A percentile compares a stretch with the other conserved stretches of the same genome.
phyloP scores from a whole-genome alignment of 1,284 basidiomycete genomes.

The Crucibulum parvulum region DNA sequence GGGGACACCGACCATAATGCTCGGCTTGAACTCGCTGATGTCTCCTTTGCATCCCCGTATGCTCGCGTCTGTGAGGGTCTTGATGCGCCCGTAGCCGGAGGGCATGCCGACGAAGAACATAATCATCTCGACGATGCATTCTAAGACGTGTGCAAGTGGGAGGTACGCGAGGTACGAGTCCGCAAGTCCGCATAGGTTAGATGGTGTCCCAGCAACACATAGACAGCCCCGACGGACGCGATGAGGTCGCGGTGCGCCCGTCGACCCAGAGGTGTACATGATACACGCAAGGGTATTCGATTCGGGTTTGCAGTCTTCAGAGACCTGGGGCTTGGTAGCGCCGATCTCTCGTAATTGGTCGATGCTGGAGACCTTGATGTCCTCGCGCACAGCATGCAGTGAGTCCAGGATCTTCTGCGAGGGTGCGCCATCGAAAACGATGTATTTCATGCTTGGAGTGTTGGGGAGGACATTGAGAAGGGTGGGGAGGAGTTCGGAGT shows the following conservation, averaged over 20 bases:
- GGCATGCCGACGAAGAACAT: constrained; percentile 75
- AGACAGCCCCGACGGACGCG: constrained; percentile 84
- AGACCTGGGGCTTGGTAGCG: constrained; percentile 41
- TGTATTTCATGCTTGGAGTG: constrained; percentile 75
- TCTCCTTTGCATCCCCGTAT: constrained; percentile 93
- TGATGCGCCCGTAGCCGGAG: constrained; percentile 91
- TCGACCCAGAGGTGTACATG: constrained; percentile 98
- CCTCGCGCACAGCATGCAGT: constrained; percentile 59
- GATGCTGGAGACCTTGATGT: constrained; percentile 67
- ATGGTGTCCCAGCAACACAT: constrained; percentile 80
- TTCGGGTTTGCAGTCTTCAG: constrained; percentile 63
- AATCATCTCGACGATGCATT: constrained; percentile 80
- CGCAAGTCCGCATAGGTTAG: constrained; percentile 73
- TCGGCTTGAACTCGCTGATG: constrained; percentile 82
- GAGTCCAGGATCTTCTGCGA: constrained; percentile 61
- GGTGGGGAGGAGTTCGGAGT: constrained; percentile 85
- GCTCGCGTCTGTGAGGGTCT: constrained; percentile 94
- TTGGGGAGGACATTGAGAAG: constrained; percentile 74
- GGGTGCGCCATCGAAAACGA: constrained; percentile 89
- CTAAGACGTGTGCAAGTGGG: constrained; percentile 93
- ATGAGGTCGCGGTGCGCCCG: constrained; percentile 91
- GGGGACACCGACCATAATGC: constrained; percentile 92
- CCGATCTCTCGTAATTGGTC: constrained; percentile 78
- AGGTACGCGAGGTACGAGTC: constrained; percentile 92
- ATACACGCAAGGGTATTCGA: constrained; percentile 83